These are phyloP conservation scores for Panicum hallii DNA, from an alignment of 202 grass and related monocot genomes.

Conservation along the genomic window DNA sequence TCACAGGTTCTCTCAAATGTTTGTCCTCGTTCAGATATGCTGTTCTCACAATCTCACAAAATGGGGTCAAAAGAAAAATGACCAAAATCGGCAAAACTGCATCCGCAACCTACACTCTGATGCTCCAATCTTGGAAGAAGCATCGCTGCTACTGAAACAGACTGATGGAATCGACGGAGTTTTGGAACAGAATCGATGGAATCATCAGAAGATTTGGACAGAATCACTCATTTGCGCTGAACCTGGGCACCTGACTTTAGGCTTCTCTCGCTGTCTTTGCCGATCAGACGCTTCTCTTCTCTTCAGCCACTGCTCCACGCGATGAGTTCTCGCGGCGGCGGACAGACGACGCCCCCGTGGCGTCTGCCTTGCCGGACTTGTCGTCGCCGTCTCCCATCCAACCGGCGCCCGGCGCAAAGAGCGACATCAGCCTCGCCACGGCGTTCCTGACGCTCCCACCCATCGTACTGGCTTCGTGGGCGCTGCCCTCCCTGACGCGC, in stretches of 20 bases:
- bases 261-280: not conserved
- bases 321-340: slow-evolving; percentile 34
- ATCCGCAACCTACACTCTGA: slow-evolving; percentile 14
- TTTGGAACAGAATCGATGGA: not conserved
- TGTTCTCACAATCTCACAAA: not conserved
- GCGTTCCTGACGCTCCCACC: slow-evolving; percentile 30
- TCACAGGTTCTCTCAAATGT: not conserved
- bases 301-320: slow-evolving; percentile 14
- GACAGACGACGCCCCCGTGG: not conserved
- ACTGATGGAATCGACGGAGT: not conserved
- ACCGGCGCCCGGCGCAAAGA: slow-evolving; percentile 26
- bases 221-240: not conserved
- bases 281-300: slow-evolving; percentile 37
- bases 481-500: slow-evolving; percentile 46
- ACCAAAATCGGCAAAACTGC: slow-evolving; percentile 7
- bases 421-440: slow-evolving; percentile 49
- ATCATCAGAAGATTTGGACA: not conserved
- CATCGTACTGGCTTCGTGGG: not conserved
- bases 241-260: not conserved
- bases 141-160: not conserved
- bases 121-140: not conserved
- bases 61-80: not conserved
- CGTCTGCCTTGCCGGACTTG: slow-evolving; percentile 3
- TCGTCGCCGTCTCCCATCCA: slow-evolving; percentile 42
- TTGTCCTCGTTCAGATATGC: not conserved